A percentile compares a stretch with the other conserved stretches of the same genome.
These are phyloP conservation scores for Cordyceps farinosa DNA, from an alignment of 2,329 filamentous ascomycete species.

Conservation along the genomic window DNA sequence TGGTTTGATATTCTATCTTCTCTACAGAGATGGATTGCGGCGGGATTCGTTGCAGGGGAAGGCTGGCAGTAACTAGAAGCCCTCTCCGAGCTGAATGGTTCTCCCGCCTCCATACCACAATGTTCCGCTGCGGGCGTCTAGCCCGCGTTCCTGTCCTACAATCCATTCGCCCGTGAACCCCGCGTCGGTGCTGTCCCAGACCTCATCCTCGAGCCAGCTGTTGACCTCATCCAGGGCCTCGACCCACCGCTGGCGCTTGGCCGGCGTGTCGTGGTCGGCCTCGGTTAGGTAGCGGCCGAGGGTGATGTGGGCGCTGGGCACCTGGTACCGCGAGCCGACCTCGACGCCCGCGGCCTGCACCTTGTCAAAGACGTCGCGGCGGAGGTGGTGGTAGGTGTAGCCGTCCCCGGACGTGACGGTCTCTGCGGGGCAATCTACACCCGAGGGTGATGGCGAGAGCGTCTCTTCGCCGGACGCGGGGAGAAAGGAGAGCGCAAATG, in stretches of 20 bases:
- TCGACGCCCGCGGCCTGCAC: constrained; percentile 60
- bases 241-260: constrained; percentile 63
- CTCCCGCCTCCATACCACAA: constrained; percentile 88
- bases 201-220: constrained; percentile 63
- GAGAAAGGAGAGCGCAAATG: constrained; percentile 81
- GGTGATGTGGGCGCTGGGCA: constrained; percentile 87
- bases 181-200: constrained; percentile 57
- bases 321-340: constrained; percentile 76
- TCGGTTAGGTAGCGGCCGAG: constrained; percentile 74
- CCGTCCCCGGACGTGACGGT: constrained; percentile 50
- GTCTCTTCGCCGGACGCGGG: constrained; percentile 65
- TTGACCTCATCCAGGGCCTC: constrained; percentile 73
- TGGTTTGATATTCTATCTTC: background rate
- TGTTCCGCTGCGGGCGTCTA: constrained; percentile 70
- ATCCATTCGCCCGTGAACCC: constrained; percentile 68
- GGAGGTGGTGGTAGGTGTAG: constrained; percentile 89
- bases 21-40: background rate
- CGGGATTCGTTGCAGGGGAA: background rate
- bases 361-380: constrained; percentile 69
- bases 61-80: constrained; percentile 43
- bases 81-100: constrained; percentile 60
- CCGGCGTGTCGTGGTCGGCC: constrained; percentile 57
- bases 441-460: constrained; percentile 36
- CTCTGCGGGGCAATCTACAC: constrained; percentile 31
- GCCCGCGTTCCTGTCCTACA: constrained; percentile 78